Evolutionary conservation across 2,329 filamentous ascomycete genomes (phyloP), one percentile per base, ranked within the genome.

Genomic region (Calcarisporium arbuscula): DNA sequence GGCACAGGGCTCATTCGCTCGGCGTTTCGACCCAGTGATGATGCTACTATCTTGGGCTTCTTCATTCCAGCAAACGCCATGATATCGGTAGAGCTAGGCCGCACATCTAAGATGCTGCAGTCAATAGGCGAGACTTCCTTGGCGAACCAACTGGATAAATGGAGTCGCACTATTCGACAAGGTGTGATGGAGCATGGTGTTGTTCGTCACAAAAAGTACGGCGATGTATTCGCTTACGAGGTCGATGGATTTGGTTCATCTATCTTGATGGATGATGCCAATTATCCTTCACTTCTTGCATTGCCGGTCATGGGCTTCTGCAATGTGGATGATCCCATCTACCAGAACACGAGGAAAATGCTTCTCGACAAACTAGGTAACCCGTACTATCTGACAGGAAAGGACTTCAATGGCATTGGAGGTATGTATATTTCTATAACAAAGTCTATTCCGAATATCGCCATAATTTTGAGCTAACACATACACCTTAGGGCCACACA

Each of bases 1-100:
- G 85, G 80, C 14, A 95, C 92, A 0, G 88, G 87, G 0, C 73
- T 98, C 2, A 73, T 96, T 30, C 79, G 92, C 39, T 94, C 86
- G 26, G 90, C 92, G 1, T 98, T 98, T 64, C 77, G 92, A 2
- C 92, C 92, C 5, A 94, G 86, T 44, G 92, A 98, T 50, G 92
- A 98, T 57, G 87, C 92, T 4, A 94, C 88, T 0, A 95, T 92
- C 23, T 69, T 98, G 4, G 89, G 89, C 28, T 98, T 87, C 67
- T 86, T 95, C 56, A 94, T 98, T 46, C 92, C 92, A 0, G 82
- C 86, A 23, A 98, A 98, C 54, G 92, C 92, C 17, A 90, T 94
- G 81, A 95, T 98, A 72, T 81, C 87, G 3, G 85, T 90, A 1
- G 88, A 98, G 59, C 68, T 98, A 18, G 76, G 80, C 43, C 80